A percentile compares a stretch with the other conserved stretches of the same genome.
Conservation (phyloP, 2,329 filamentous ascomycete species). For the Harringtonia lauricola region DNA sequence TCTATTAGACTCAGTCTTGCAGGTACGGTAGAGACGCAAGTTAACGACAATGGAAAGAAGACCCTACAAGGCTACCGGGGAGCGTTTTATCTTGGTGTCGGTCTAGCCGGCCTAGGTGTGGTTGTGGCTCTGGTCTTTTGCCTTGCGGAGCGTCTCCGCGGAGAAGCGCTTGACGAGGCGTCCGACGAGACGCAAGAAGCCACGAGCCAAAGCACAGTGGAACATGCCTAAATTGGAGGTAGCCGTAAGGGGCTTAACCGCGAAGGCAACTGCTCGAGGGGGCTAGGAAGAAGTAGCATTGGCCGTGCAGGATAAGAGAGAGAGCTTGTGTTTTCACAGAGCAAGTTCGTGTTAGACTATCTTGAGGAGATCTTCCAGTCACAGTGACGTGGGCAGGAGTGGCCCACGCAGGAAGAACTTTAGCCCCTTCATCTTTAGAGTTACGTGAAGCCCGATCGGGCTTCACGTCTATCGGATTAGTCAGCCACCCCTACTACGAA, state of each 20-base stretch:
- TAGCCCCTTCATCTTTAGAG: background rate
- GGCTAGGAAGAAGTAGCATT: too few species aligned
- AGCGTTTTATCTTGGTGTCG: constrained; percentile 30
- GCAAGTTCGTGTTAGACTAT: too few species aligned
- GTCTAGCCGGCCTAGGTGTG: constrained; percentile 20
- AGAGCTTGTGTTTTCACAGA: too few species aligned
- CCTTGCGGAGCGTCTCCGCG: constrained; percentile 16
- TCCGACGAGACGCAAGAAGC: background rate
- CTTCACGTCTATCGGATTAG: background rate
- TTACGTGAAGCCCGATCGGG: too few species aligned
- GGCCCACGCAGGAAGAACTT: too few species aligned
- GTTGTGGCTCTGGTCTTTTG: constrained; percentile 25
- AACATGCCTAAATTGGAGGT: background rate
- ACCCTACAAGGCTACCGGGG: constrained; percentile 23
- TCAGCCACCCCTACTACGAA: too few species aligned
- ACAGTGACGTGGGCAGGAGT: too few species aligned
- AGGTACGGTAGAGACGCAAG: constrained; percentile 21
- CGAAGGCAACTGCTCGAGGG: too few species aligned
- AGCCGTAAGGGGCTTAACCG: too few species aligned
- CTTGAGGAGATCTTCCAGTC: background rate
- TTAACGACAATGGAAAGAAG: constrained; percentile 5
- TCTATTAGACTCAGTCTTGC: constrained; percentile 21
- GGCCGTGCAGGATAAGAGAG: too few species aligned
- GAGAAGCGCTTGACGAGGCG: background rate
- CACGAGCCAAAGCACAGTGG: background rate